Conservation (phyloP, 2,329 filamentous ascomycete species). For the Knufia fluminis region DNA sequence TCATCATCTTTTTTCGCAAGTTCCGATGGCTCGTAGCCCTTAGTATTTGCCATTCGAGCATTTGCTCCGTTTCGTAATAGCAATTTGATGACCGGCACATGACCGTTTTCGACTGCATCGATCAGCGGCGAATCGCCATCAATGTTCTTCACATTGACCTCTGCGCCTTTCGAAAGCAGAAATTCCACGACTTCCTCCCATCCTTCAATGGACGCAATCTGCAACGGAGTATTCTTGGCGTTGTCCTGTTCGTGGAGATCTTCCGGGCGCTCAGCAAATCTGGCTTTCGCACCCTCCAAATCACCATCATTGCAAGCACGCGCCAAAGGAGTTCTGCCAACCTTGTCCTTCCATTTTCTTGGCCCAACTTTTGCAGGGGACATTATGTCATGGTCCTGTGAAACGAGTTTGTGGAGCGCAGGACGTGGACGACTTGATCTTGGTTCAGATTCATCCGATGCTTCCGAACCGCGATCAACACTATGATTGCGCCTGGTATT, state of each 20-base stretch:
- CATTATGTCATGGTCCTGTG: slow-evolving; percentile 39
- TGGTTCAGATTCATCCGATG: slow-evolving; percentile 32
- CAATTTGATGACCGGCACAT: slow-evolving; percentile 77
- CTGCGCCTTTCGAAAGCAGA: slow-evolving; percentile 73
- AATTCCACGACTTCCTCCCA: slow-evolving; percentile 80
- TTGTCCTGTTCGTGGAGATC: slow-evolving; percentile 87
- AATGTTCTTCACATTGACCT: slow-evolving; percentile 66
- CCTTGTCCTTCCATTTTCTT: slow-evolving; percentile 84
- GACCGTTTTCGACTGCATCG: slow-evolving; percentile 92
- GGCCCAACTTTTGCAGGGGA: slow-evolving; percentile 59
- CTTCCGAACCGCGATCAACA: slow-evolving; percentile 30
- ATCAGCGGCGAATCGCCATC: slow-evolving; percentile 89
- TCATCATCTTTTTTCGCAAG: slow-evolving; percentile 66
- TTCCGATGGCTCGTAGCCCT: slow-evolving; percentile 84
- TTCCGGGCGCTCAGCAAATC: slow-evolving; percentile 69
- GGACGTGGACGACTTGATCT: slow-evolving; percentile 27
- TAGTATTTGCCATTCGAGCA: slow-evolving; percentile 81
- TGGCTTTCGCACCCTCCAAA: slow-evolving; percentile 65
- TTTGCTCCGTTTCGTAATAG: slow-evolving; percentile 82
- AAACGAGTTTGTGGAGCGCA: slow-evolving; percentile 32
- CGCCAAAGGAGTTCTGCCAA: slow-evolving; percentile 83
- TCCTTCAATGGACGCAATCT: slow-evolving; percentile 84
- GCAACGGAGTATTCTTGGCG: slow-evolving; percentile 89
- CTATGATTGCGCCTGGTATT: slow-evolving; percentile 37
- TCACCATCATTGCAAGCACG: slow-evolving; percentile 81